Evolutionary conservation across 2,329 filamentous ascomycete genomes (phyloP), one percentile per base, ranked within the genome.

Genomic region (Tetracladium maxilliforme): DNA sequence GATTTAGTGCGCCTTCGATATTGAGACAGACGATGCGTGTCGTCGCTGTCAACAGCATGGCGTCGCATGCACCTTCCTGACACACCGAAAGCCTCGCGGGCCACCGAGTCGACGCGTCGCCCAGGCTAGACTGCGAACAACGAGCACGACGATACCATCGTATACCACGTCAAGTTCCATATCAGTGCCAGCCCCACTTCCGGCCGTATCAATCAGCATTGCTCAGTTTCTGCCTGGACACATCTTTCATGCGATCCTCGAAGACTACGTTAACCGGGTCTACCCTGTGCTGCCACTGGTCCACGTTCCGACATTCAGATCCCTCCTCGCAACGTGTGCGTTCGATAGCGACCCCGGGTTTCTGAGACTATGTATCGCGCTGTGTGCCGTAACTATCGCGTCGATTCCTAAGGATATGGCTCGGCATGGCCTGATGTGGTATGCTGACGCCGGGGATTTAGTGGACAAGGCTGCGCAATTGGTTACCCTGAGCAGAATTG

Each of bases 211-310:
- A 4, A 16, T 35, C 7, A 28, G 23, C 1, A 23, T 36, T 5
- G 33, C 30, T 3, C 32, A 37, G 17, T 28, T 40, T 7, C 29
- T 37, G n/a, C 33, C 36, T 9, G 27, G 31, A 23, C 20, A 24
- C 16, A 30, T 29, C 12, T 32, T 40, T 10, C 27, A 27, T 14
- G 21, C 24, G 13, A 35, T 40, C 18, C 28, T 40, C 14, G 25
- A 33, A 16, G 38, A 37, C 21, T 40, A 32, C 22, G 22, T 32
- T 9, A 29, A 30, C 4, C 27, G 31, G 12, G 35, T 40, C 1
- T 39, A 40, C 16, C 36, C 36, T 8, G 31, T 39, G 8, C 24
- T 37, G 9, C 38, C 38, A 4, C 23, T 40, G 7, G 28, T 39
- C 6, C 33, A 40, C 15, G 21, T 35, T 3, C 36, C 36, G 6